These are phyloP conservation scores for Phlegmacium glaucopus DNA, from an alignment of 768 basidiomycete genomes.

Conservation along the genomic window DNA sequence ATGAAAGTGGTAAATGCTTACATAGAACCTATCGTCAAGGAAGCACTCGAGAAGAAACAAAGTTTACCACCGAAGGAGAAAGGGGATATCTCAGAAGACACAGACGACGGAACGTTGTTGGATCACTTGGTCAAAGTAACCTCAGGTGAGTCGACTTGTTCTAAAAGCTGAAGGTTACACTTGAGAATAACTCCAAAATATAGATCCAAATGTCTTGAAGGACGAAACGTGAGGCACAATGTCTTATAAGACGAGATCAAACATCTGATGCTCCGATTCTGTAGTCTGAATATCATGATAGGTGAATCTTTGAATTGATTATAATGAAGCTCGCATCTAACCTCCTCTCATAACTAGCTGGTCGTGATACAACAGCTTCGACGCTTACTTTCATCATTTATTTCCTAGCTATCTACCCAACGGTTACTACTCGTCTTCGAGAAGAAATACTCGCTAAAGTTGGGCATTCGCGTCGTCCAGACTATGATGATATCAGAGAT, in stretches of 20 bases:
- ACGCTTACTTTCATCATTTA: slow-evolving; percentile 42
- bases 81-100: slow-evolving; percentile 23
- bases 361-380: slow-evolving; percentile 43
- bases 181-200: not conserved
- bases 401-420: slow-evolving; percentile 49
- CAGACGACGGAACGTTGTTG: slow-evolving; percentile 47
- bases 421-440: slow-evolving; percentile 43
- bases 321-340: not conserved
- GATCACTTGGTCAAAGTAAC: slow-evolving; percentile 55
- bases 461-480: slow-evolving; percentile 45
- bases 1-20: slow-evolving; percentile 54
- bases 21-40: slow-evolving; percentile 49
- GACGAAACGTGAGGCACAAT: slow-evolving; percentile 39
- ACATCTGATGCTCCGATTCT: not conserved
- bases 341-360: slow-evolving; percentile 23
- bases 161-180: no score
- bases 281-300: slow-evolving; percentile 44
- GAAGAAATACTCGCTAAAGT: slow-evolving; percentile 54
- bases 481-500: slow-evolving; percentile 51
- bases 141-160: slow-evolving; percentile 28
- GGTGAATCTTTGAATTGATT: slow-evolving; percentile 17
- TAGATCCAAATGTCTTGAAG: slow-evolving; percentile 34
- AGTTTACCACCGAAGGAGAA: slow-evolving; percentile 19
- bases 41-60: slow-evolving; percentile 43
- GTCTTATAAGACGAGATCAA: not conserved